These are phyloP conservation scores for Houttuynia cordata DNA, from an alignment of 164 flowering plant species.

Conservation along the genomic window DNA sequence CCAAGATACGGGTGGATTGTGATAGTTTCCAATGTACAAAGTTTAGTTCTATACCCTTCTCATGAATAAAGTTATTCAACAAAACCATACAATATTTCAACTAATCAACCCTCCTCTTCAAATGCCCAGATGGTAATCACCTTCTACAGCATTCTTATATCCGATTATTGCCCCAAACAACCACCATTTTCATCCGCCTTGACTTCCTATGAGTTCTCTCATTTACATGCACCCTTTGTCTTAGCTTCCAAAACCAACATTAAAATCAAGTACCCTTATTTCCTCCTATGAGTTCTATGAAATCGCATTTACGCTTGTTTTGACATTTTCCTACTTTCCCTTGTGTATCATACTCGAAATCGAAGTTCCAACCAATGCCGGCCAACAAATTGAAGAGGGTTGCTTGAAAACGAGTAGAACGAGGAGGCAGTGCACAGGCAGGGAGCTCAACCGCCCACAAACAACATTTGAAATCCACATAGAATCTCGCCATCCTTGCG, in stretches of 20 bases:
- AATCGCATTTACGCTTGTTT: too few relatives aligned
- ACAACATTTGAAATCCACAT: not conserved
- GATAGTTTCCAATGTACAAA: not conserved
- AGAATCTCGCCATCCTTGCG: slow-evolving; percentile 3
- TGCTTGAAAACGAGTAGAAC: not conserved
- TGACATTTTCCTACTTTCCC: too few relatives aligned
- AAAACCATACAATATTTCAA: too few relatives aligned
- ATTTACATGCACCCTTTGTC: not conserved
- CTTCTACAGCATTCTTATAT: too few relatives aligned
- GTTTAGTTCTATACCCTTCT: not conserved
- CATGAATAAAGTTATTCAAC: too few relatives aligned
- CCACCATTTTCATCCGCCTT: not conserved
- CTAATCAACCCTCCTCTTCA: not conserved
- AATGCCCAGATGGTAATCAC: not conserved
- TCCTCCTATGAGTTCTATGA: too few relatives aligned
- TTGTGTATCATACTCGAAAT: too few relatives aligned
- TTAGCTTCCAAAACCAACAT: not conserved
- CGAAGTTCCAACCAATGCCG: not conserved
- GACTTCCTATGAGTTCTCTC: not conserved
- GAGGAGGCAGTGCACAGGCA: not conserved
- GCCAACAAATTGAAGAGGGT: not conserved
- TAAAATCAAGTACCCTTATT: too few relatives aligned
- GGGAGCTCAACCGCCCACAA: slow-evolving; percentile 12
- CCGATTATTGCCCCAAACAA: not conserved
- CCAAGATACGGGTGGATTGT: not conserved